These are phyloP conservation scores for Entrophospora sp. DNA, from an alignment of 192 early-diverging fungal genomes.

Conservation along the genomic window DNA sequence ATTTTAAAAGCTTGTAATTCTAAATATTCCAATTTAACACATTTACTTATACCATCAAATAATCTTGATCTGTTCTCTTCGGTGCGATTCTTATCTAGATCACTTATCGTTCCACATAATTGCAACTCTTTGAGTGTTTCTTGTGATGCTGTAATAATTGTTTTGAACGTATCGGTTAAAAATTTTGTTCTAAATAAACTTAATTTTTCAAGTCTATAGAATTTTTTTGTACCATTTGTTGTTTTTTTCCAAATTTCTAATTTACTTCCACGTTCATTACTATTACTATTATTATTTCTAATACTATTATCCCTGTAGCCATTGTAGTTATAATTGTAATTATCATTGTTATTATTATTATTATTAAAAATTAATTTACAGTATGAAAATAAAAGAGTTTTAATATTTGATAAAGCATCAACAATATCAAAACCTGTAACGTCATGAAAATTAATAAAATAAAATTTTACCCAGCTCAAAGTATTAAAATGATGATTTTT, in stretches of 20 bases:
- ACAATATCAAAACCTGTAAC: neutral
- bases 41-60: neutral
- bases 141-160: neutral
- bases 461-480: neutral
- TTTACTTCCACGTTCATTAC: too few species aligned
- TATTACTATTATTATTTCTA: neutral
- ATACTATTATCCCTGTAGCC: too few species aligned
- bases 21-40: neutral
- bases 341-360: too few species aligned
- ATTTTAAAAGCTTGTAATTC: neutral
- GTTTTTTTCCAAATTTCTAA: too few species aligned
- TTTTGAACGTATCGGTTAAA: neutral
- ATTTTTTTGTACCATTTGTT: too few species aligned
- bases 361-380: neutral
- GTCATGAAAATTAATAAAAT: neutral
- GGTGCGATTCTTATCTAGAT: neutral
- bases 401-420: neutral
- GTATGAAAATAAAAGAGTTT: neutral
- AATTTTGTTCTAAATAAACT: neutral
- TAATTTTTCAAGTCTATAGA: neutral
- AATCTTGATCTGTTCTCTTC: neutral
- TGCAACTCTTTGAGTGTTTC: neutral
- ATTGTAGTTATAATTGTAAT: too few species aligned
- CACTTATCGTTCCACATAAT: neutral
- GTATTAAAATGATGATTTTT: neutral